A percentile compares a stretch with the other conserved stretches of the same genome.
phyloP scores from a whole-genome alignment of 257 asterid genomes.

The Cordia subcordata region DNA sequence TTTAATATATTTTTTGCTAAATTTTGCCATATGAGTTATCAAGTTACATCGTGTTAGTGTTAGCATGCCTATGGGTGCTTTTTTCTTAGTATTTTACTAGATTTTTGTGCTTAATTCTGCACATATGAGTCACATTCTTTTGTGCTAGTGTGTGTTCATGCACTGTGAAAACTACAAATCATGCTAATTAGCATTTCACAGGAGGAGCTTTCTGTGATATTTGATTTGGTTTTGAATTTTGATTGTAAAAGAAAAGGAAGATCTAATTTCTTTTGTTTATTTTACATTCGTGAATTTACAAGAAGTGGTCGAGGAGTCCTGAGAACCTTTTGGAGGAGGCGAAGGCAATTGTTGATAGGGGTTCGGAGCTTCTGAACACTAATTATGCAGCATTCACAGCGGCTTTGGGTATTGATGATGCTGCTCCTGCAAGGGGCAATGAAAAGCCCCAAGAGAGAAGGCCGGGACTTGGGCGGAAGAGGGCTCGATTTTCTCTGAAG shows the following conservation, averaged over 20 bases:
- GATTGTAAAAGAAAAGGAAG: not conserved
- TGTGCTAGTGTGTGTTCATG: not conserved
- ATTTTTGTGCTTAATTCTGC: not conserved
- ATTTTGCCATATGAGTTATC: too few species aligned
- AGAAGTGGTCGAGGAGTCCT: slow-evolving; percentile 43
- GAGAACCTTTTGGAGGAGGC: slow-evolving; percentile 68
- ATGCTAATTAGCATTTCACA: not conserved
- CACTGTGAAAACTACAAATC: not conserved
- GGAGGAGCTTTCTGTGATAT: not conserved
- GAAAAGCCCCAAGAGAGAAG: slow-evolving; percentile 62
- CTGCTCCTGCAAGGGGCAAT: slow-evolving; percentile 36
- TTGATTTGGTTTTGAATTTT: too few species aligned
- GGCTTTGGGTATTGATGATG: slow-evolving; percentile 29
- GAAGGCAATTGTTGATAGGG: slow-evolving; percentile 53
- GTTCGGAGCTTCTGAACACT: slow-evolving; percentile 48
- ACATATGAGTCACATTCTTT: not conserved
- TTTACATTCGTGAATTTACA: slow-evolving; percentile 4
- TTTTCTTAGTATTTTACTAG: not conserved
- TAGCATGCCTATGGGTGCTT: too few species aligned
- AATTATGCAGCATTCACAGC: slow-evolving; percentile 27
- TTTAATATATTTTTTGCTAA: too few species aligned
- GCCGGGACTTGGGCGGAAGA: slow-evolving; percentile 65
- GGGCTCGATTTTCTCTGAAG: slow-evolving; percentile 57
- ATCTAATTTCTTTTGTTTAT: not conserved
- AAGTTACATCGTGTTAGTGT: too few species aligned